Percentiles rank a stretch among this genome's conserved stretches.
These are phyloP conservation scores for Kodamaea arcana DNA, from an alignment of 1,139 yeast genomes.

Conservation along the genomic window DNA sequence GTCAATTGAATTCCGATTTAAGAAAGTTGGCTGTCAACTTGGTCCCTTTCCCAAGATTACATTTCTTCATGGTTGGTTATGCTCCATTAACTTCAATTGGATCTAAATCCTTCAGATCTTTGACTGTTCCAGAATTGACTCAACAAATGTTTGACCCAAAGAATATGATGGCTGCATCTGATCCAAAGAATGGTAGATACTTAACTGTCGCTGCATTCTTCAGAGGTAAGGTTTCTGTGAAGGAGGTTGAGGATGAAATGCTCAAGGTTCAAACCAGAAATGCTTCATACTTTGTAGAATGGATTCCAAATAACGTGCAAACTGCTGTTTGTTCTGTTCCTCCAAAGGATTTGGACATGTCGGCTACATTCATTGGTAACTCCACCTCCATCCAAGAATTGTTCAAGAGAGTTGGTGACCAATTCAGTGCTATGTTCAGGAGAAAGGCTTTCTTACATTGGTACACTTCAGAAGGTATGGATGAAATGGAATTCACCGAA, in stretches of 20 bases:
- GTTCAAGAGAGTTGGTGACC: constrained; percentile 85
- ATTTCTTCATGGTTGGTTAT: constrained; percentile 91
- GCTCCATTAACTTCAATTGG: constrained; percentile 85
- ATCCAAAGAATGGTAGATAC: constrained; percentile 87
- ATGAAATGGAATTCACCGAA: constrained; percentile 87
- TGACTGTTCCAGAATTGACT: constrained; percentile 85
- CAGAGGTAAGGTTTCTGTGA: constrained; percentile 87
- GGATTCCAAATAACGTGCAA: constrained; percentile 97
- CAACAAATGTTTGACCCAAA: constrained; percentile 90
- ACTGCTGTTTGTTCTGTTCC: constrained; percentile 90
- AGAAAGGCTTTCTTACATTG: constrained; percentile 95
- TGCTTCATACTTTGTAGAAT: constrained; percentile 81
- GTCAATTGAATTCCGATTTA: constrained; percentile 87
- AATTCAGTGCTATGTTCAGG: constrained; percentile 87
- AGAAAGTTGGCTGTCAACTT: constrained; percentile 89
- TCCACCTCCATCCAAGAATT: constrained; percentile 89
- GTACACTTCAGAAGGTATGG: constrained; percentile 96
- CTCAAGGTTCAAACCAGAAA: constrained; percentile 77
- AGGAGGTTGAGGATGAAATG: constrained; percentile 94
- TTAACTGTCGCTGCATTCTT: constrained; percentile 92
- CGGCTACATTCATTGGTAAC: constrained; percentile 90
- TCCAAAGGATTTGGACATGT: constrained; percentile 79
- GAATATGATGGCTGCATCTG: constrained; percentile 95
- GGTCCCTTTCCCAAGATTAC: constrained; percentile 93
- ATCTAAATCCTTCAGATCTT: constrained; percentile 75